These are phyloP conservation scores for Penicillium pancosmium DNA, from an alignment of 495 filamentous ascomycete genomes.

Conservation along the genomic window DNA sequence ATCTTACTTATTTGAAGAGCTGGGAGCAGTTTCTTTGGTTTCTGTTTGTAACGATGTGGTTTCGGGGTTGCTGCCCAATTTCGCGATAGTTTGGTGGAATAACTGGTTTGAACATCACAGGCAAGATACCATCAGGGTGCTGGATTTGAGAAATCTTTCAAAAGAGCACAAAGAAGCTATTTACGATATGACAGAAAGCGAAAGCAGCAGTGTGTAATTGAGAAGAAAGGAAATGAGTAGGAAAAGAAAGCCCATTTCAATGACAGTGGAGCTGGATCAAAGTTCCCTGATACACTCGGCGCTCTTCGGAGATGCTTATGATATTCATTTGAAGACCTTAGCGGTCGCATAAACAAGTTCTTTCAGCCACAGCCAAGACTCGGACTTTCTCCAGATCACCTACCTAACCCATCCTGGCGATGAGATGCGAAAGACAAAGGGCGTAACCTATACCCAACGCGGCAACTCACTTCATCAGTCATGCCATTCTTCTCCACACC, in stretches of 20 bases:
- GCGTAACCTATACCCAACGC: not conserved
- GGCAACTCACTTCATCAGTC: not conserved
- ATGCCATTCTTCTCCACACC: not conserved
- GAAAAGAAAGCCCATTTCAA: too few species aligned
- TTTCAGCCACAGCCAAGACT: not conserved
- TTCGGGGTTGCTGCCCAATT: not conserved
- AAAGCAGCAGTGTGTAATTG: too few species aligned
- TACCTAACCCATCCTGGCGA: not conserved
- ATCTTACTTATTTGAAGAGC: not conserved
- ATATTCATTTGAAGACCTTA: too few species aligned
- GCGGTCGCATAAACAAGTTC: too few species aligned
- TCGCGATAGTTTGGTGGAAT: not conserved
- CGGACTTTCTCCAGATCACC: constrained; percentile 1
- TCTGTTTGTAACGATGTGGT: not conserved
- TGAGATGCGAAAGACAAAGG: not conserved
- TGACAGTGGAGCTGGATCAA: too few species aligned
- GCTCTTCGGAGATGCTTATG: too few species aligned
- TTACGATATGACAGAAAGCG: too few species aligned
- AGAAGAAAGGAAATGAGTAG: too few species aligned
- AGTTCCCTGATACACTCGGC: too few species aligned
- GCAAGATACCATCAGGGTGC: too few species aligned
- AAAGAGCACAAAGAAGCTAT: too few species aligned
- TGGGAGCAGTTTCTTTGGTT: not conserved
- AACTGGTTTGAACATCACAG: not conserved
- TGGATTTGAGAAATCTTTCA: too few species aligned